A percentile compares a stretch with the other conserved stretches of the same genome.
These are phyloP conservation scores for Clarireedia paspali DNA, from an alignment of 2,329 filamentous ascomycete genomes.

Conservation along the genomic window DNA sequence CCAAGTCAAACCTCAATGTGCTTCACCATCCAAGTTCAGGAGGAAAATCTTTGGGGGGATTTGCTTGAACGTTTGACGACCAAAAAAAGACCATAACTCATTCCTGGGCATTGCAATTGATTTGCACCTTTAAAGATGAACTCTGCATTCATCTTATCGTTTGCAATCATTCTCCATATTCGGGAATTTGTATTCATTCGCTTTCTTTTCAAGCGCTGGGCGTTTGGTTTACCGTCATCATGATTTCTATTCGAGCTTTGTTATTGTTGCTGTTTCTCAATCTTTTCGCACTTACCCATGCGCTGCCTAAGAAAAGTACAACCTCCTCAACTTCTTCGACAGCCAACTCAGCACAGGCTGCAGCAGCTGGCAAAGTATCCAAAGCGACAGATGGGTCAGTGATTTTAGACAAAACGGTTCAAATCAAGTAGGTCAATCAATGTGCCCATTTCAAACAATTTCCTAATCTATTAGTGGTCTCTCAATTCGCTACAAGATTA, in stretches of 20 bases:
- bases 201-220: constrained; percentile 2
- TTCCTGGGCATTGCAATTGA: neutral
- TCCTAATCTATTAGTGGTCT: constrained; percentile 35
- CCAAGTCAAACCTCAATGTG: constrained; percentile 8
- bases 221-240: constrained; percentile 3
- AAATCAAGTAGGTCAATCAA: constrained; percentile 40
- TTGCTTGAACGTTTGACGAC: constrained; percentile 4
- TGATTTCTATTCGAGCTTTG: constrained; percentile 5
- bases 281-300: constrained; percentile 12
- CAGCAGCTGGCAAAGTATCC: constrained; percentile 12
- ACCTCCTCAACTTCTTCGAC: constrained; percentile 5
- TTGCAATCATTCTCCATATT: neutral
- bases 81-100: neutral
- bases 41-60: neutral
- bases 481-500: constrained; percentile 47
- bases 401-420: constrained; percentile 47
- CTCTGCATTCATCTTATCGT: neutral
- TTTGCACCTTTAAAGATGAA: neutral
- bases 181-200: neutral
- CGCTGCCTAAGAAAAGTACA: constrained; percentile 17
- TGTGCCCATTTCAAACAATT: neutral
- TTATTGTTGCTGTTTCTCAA: neutral
- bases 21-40: constrained; percentile 1
- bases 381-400: constrained; percentile 45
- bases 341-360: constrained; percentile 1